Conservation (phyloP, 768 basidiomycete species). For the Chalciporus chontae region DNA sequence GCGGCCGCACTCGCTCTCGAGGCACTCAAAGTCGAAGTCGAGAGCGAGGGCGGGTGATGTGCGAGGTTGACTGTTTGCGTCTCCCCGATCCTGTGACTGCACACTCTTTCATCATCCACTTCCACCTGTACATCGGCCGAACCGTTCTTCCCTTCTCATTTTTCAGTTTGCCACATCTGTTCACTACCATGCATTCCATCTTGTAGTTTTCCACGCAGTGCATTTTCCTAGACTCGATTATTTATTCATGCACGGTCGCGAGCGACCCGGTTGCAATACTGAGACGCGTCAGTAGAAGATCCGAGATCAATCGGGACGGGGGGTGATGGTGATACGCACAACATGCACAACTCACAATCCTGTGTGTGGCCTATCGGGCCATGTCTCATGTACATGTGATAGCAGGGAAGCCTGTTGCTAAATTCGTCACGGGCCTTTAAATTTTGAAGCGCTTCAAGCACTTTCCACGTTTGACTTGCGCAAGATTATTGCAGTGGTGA, state of each 20-base stretch:
- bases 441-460: background rate
- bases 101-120: background rate
- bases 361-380: conserved; percentile 3
- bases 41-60: conserved; percentile 14
- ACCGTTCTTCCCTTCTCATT: background rate
- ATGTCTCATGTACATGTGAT: conserved; percentile 2
- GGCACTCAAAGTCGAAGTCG: conserved; percentile 29
- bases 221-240: conserved; percentile 8
- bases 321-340: conserved; percentile 9
- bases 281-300: conserved; percentile 6
- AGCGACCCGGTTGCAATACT: background rate
- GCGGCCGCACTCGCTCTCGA: conserved; percentile 35
- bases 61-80: background rate
- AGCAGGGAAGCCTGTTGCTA: conserved; percentile 8
- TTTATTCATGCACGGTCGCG: conserved; percentile 7
- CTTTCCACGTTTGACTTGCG: conserved; percentile 1
- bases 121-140: conserved; percentile 8
- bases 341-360: conserved; percentile 6
- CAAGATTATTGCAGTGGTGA: conserved; percentile 17
- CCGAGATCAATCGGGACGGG: background rate
- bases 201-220: conserved; percentile 8
- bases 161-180: background rate
- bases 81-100: background rate
- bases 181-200: background rate
- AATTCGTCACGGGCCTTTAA: conserved; percentile 10